Percentiles rank a stretch among this genome's conserved stretches.
Conservation (phyloP, 208 protist genomes). For the Novymonas esmeraldas region DNA sequence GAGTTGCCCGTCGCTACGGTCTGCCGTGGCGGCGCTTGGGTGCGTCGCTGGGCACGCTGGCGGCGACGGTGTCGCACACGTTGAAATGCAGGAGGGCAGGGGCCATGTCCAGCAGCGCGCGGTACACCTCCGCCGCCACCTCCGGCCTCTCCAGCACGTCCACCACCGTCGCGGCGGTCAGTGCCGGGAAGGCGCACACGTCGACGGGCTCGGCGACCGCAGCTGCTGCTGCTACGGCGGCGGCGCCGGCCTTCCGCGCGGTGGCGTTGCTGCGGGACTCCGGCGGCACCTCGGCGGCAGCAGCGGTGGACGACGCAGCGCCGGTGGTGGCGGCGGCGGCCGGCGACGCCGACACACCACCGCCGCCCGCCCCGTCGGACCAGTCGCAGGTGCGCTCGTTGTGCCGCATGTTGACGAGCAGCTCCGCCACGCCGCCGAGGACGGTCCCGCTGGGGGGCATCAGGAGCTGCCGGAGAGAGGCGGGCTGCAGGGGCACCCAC, state of each 20-base stretch:
- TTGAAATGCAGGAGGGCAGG: conserved; percentile 67
- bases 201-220: conserved; percentile 29
- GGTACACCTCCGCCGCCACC: conserved; percentile 45
- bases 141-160: conserved; percentile 53
- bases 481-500: conserved; percentile 58
- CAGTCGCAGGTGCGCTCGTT: conserved; percentile 39
- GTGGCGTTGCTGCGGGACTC: conserved; percentile 21
- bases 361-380: conserved; percentile 6
- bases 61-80: conserved; percentile 60
- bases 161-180: conserved; percentile 64
- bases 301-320: neutral
- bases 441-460: conserved; percentile 24
- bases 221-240: too few relatives aligned
- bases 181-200: conserved; percentile 33
- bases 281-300: neutral
- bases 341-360: neutral
- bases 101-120: conserved; percentile 35
- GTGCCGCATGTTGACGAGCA: conserved; percentile 61
- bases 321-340: conserved; percentile 4
- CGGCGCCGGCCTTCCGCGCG: conserved; percentile 11
- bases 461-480: conserved; percentile 44
- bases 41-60: conserved; percentile 32
- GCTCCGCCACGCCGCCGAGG: conserved; percentile 51
- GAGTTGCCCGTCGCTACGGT: neutral
- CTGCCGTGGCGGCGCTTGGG: conserved; percentile 14